A percentile compares a stretch with the other conserved stretches of the same genome.
Evolutionary conservation across 805 yeast genomes (phyloP).

Genomic region (Candida krabiensis): DNA sequence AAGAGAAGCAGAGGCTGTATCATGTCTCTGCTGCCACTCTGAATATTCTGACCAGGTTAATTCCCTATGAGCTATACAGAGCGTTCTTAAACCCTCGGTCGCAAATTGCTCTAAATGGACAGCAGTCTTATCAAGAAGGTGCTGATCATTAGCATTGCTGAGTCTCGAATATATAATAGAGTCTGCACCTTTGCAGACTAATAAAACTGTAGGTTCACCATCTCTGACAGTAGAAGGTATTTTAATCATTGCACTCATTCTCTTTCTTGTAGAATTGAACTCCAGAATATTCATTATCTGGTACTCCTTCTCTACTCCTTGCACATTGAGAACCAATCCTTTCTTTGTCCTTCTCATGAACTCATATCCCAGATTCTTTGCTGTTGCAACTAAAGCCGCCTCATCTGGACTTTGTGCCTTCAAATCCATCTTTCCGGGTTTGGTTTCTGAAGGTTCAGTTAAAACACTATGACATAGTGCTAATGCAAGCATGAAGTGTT

Average conservation of each 20-base stretch:
- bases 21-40: slow-evolving; percentile 63
- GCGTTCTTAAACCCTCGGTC: slow-evolving; percentile 78
- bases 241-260: slow-evolving; percentile 82
- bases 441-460: slow-evolving; percentile 62
- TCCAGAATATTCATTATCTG: slow-evolving; percentile 71
- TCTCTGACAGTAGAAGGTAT: slow-evolving; percentile 50
- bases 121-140: slow-evolving; percentile 59
- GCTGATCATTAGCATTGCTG: slow-evolving; percentile 43
- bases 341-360: slow-evolving; percentile 65
- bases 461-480: slow-evolving; percentile 81
- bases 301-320: slow-evolving; percentile 69
- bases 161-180: slow-evolving; percentile 73
- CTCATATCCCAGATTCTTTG: slow-evolving; percentile 72
- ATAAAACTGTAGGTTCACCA: slow-evolving; percentile 57
- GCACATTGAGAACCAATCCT: slow-evolving; percentile 66
- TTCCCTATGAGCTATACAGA: slow-evolving; percentile 75
- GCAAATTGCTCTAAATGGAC: slow-evolving; percentile 75
- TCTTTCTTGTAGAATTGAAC: slow-evolving; percentile 81
- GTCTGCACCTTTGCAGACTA: slow-evolving; percentile 86
- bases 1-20: slow-evolving; percentile 63
- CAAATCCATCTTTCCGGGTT: slow-evolving; percentile 53
- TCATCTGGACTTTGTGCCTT: slow-evolving; percentile 88
- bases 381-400: slow-evolving; percentile 81
- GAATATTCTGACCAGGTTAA: slow-evolving; percentile 59
- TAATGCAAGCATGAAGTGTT: slow-evolving; percentile 73